Evolutionary conservation across 306 rosid genomes (phyloP).

Genomic region (Vicia faba): DNA sequence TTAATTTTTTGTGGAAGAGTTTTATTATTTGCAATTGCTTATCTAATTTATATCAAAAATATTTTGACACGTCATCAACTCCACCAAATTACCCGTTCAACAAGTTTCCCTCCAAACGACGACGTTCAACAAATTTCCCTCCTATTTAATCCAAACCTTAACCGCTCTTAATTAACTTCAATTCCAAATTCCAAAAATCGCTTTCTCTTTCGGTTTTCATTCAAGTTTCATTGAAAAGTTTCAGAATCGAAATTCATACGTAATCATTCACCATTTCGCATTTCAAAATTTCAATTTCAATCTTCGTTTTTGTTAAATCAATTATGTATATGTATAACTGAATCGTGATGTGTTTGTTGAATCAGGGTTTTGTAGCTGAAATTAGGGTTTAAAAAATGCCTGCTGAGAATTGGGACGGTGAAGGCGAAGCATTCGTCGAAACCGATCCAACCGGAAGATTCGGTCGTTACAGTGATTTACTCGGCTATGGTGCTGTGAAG

Average conservation of each 20-base stretch:
- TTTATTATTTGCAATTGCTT: no score
- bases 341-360: neutral
- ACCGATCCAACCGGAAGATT: constrained; percentile 83
- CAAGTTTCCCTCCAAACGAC: constrained; percentile 6
- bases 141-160: constrained; percentile 19
- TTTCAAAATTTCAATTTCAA: neutral
- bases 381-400: constrained; percentile 63
- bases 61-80: constrained; percentile 31
- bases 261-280: neutral
- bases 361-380: constrained; percentile 13
- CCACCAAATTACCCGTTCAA: neutral
- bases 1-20: no score
- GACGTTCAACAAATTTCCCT: neutral
- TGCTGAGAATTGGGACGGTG: constrained; percentile 54
- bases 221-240: neutral
- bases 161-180: neutral
- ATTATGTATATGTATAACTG: neutral
- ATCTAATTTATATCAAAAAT: no score
- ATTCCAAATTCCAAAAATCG: neutral
- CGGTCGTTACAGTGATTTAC: constrained; percentile 74
- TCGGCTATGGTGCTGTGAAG: constrained; percentile 86
- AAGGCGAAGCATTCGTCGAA: constrained; percentile 73
- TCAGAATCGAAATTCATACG: neutral
- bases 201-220: neutral
- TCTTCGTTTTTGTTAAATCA: neutral